Percentiles rank a stretch among this genome's conserved stretches.
phyloP scores from a whole-genome alignment of 2,329 filamentous ascomycete genomes.

The Aureobasidium melanogenum region DNA sequence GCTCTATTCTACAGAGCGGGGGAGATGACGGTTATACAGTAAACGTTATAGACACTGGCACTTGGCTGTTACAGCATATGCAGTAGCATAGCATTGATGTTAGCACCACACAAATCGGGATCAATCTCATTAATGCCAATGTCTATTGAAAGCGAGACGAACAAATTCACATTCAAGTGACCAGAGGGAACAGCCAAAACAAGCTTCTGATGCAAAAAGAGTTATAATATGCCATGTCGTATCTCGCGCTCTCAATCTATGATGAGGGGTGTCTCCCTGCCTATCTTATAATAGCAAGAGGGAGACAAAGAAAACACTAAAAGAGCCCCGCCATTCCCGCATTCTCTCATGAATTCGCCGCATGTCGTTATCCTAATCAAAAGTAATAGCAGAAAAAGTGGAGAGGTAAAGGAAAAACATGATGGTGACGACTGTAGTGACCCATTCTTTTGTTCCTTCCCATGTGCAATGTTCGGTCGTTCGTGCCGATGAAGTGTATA shows the following conservation, averaged over 20 bases:
- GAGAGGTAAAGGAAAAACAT: neutral
- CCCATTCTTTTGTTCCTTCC: neutral
- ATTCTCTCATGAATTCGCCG: conserved; percentile 2
- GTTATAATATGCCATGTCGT: neutral
- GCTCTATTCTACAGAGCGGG: too few species aligned
- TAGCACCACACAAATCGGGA: too few species aligned
- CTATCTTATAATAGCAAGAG: neutral
- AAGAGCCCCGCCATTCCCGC: neutral
- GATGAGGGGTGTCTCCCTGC: neutral
- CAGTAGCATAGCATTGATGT: too few species aligned
- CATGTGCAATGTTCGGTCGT: neutral
- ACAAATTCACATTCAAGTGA: too few species aligned
- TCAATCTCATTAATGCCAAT: too few species aligned
- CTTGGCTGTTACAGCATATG: too few species aligned
- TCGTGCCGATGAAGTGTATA: neutral
- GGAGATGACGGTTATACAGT: too few species aligned
- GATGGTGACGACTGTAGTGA: neutral
- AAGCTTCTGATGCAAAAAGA: neutral
- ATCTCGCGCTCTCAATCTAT: conserved; percentile 4
- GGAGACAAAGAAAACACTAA: neutral
- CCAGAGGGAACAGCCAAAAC: too few species aligned
- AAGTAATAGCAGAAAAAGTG: neutral
- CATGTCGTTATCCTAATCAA: conserved; percentile 2
- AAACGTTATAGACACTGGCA: too few species aligned
- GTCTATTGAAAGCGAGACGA: too few species aligned